Conservation (phyloP, 2,329 filamentous ascomycete genomes). For the Polytolypa hystricis region DNA sequence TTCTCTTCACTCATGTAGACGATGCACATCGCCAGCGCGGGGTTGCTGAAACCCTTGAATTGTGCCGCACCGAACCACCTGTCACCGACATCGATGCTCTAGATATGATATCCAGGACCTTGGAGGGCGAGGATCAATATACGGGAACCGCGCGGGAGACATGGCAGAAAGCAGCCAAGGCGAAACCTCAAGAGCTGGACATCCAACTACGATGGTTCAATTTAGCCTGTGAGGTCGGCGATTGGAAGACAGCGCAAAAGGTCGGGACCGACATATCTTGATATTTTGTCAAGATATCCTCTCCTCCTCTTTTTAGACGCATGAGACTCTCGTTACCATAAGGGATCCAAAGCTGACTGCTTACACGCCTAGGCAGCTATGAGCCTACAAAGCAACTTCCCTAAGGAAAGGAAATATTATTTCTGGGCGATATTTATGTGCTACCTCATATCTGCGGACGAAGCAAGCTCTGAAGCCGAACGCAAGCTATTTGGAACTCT, state of each 20-base stretch:
- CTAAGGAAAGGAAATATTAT: slow-evolving; percentile 36
- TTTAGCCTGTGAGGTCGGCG: slow-evolving; percentile 28
- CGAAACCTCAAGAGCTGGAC: slow-evolving; percentile 32
- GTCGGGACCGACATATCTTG: slow-evolving; percentile 23
- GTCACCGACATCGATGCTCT: slow-evolving; percentile 36
- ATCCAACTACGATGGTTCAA: slow-evolving; percentile 37
- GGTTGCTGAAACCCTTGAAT: slow-evolving; percentile 30
- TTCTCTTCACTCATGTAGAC: slow-evolving; percentile 32
- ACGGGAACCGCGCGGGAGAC: slow-evolving; percentile 25
- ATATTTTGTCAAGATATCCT: slow-evolving; percentile 1
- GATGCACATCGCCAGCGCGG: slow-evolving; percentile 32
- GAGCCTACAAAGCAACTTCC: slow-evolving; percentile 40
- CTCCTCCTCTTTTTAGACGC: no score
- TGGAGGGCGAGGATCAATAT: slow-evolving; percentile 26
- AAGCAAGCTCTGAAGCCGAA: slow-evolving; percentile 29
- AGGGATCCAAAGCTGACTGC: slow-evolving; percentile 16
- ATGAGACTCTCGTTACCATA: no score
- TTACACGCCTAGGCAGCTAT: slow-evolving; percentile 33
- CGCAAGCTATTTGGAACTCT: slow-evolving; percentile 39
- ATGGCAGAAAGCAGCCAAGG: slow-evolving; percentile 39
- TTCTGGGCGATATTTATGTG: slow-evolving; percentile 40
- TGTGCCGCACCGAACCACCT: slow-evolving; percentile 33
- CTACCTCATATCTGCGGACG: slow-evolving; percentile 29
- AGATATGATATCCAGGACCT: slow-evolving; percentile 31
- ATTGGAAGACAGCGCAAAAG: slow-evolving; percentile 41